phyloP scores from a whole-genome alignment of 495 filamentous ascomycete genomes.

The Xylaria intraflava region DNA sequence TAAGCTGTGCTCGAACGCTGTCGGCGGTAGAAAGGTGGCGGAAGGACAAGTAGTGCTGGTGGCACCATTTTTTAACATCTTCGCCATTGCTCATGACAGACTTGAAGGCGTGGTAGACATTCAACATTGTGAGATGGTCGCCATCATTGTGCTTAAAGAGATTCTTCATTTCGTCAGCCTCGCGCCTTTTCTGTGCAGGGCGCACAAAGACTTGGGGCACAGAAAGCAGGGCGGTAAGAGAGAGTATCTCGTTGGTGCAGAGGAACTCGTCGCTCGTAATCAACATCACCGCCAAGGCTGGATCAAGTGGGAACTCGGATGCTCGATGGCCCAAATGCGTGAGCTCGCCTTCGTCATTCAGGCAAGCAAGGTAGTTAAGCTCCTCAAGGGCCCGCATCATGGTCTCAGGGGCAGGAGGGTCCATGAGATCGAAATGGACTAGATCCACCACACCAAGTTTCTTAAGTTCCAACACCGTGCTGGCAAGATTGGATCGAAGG shows the following conservation, averaged over 20 bases:
- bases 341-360: constrained; percentile 92
- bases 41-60: constrained; percentile 92
- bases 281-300: constrained; percentile 93
- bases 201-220: constrained; percentile 93
- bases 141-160: constrained; percentile 89
- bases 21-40: constrained; percentile 86
- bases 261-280: constrained; percentile 97
- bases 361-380: constrained; percentile 92
- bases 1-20: constrained; percentile 83
- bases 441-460: constrained; percentile 94
- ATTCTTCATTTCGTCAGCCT: constrained; percentile 96
- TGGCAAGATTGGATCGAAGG: constrained; percentile 85
- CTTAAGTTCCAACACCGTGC: constrained; percentile 93
- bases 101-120: constrained; percentile 98
- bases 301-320: constrained; percentile 94
- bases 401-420: constrained; percentile 95
- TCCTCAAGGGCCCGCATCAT: constrained; percentile 98
- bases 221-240: constrained; percentile 86
- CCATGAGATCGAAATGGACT: constrained; percentile 98
- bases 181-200: constrained; percentile 72
- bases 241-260: constrained; percentile 97
- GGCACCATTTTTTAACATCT: constrained; percentile 85
- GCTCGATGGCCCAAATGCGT: constrained; percentile 80
- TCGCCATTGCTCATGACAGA: constrained; percentile 56
- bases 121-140: constrained; percentile 92